These are phyloP conservation scores for Pyrenophora seminiperda DNA, from an alignment of 2,329 filamentous ascomycete genomes.

Conservation along the genomic window DNA sequence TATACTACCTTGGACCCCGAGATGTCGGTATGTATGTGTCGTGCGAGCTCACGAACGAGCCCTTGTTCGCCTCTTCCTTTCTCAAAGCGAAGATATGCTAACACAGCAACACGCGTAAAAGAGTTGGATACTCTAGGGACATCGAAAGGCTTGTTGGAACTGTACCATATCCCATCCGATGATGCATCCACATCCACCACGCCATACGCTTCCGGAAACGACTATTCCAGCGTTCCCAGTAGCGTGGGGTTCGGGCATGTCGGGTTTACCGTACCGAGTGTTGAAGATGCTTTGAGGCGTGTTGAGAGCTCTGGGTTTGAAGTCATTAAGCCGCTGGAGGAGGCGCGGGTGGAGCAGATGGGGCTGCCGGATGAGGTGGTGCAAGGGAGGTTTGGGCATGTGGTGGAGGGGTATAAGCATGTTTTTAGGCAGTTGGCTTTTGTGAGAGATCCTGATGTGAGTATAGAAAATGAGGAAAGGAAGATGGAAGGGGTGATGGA, in stretches of 20 bases:
- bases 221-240: slow-evolving; percentile 16
- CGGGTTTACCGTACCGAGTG: slow-evolving; percentile 45
- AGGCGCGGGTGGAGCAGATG: slow-evolving; percentile 33
- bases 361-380: slow-evolving; percentile 28
- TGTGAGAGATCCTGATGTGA: slow-evolving; percentile 44
- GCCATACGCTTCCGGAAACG: slow-evolving; percentile 36
- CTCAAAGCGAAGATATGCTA: no score
- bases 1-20: slow-evolving; percentile 43
- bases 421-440: slow-evolving; percentile 42
- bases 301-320: slow-evolving; percentile 31
- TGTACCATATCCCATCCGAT: slow-evolving; percentile 41
- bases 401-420: slow-evolving; percentile 35
- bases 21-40: slow-evolving; percentile 26
- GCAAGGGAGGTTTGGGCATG: slow-evolving; percentile 19
- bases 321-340: slow-evolving; percentile 36
- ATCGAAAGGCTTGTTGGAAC: slow-evolving; percentile 37
- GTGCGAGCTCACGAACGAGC: no score
- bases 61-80: no score
- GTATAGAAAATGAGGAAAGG: slow-evolving; percentile 3
- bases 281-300: slow-evolving; percentile 28
- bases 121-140: slow-evolving; percentile 27
- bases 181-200: slow-evolving; percentile 14
- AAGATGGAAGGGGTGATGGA: neutral
- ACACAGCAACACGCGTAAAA: slow-evolving; percentile 1
- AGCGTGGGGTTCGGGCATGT: slow-evolving; percentile 43